These are phyloP conservation scores for Podosphaera leucotricha DNA, from an alignment of 2,329 filamentous ascomycete species.

Conservation along the genomic window DNA sequence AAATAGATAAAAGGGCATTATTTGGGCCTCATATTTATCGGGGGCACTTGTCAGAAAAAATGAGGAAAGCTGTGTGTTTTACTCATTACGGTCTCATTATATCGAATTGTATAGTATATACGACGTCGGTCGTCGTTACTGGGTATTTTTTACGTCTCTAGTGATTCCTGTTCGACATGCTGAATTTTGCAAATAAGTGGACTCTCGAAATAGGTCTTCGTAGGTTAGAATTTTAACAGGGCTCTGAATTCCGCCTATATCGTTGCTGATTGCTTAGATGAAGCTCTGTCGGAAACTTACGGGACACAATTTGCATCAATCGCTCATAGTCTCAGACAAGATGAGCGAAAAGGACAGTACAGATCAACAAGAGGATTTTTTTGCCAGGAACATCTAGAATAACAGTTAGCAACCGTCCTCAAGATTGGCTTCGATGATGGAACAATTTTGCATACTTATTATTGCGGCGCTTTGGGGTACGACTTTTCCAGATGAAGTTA, in stretches of 20 bases:
- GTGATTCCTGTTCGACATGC: too few relatives aligned
- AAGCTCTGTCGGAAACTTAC: background rate
- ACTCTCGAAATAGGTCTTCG: too few relatives aligned
- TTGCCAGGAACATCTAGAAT: background rate
- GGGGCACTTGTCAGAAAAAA: too few relatives aligned
- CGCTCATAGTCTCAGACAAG: background rate
- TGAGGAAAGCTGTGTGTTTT: too few relatives aligned
- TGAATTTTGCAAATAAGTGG: too few relatives aligned
- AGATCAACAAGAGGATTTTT: background rate
- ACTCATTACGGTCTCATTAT: too few relatives aligned
- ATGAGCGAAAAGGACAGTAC: background rate
- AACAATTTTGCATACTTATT: conserved; percentile 29
- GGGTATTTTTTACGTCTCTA: too few relatives aligned
- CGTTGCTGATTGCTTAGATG: background rate
- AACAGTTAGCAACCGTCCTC: background rate
- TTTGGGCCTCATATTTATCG: too few relatives aligned
- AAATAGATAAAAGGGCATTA: too few relatives aligned
- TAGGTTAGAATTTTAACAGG: too few relatives aligned
- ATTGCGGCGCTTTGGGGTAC: conserved; percentile 44
- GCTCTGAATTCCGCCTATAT: background rate
- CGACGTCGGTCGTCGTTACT: too few relatives aligned
- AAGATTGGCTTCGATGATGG: background rate
- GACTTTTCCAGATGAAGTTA: conserved; percentile 57
- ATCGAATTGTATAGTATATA: too few relatives aligned
- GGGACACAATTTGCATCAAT: background rate